Evolutionary conservation across 495 filamentous ascomycete genomes (phyloP).

Genomic region (Penicillium egyptiacum): DNA sequence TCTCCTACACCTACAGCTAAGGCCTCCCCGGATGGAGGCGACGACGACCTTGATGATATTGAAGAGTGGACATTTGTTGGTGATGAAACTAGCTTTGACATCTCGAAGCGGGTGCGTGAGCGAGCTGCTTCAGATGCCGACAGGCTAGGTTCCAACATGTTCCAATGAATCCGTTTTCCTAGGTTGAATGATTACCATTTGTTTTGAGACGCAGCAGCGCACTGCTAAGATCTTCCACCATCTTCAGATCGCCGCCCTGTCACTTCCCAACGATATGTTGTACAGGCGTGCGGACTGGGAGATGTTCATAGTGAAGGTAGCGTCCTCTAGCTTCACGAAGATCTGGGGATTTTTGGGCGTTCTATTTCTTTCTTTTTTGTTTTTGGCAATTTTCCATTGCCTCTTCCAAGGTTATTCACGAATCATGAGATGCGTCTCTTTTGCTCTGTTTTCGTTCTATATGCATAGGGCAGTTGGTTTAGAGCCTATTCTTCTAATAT

Average conservation of each 20-base stretch:
- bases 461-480: conserved; percentile 3
- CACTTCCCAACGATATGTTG: neutral
- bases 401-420: conserved; percentile 7
- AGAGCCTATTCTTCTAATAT: conserved; percentile 6
- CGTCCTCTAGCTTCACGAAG: neutral
- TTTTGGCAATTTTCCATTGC: neutral
- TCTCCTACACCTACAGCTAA: conserved; percentile 41
- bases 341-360: neutral
- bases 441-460: conserved; percentile 4
- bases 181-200: conserved; percentile 7
- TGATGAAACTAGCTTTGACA: conserved; percentile 61
- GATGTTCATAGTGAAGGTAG: neutral
- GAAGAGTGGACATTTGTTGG: conserved; percentile 76
- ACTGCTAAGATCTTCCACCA: neutral
- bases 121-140: conserved; percentile 33
- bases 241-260: neutral
- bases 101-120: conserved; percentile 43
- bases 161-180: conserved; percentile 9
- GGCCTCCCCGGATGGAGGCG: conserved; percentile 38
- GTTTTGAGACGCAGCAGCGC: neutral
- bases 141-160: conserved; percentile 18
- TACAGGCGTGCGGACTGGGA: neutral
- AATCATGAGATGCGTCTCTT: conserved; percentile 18
- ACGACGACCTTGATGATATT: conserved; percentile 49
- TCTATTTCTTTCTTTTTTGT: conserved; percentile 7